Evolutionary conservation across 2,329 filamentous ascomycete genomes (phyloP).

Genomic region (Penicillium concentricum): DNA sequence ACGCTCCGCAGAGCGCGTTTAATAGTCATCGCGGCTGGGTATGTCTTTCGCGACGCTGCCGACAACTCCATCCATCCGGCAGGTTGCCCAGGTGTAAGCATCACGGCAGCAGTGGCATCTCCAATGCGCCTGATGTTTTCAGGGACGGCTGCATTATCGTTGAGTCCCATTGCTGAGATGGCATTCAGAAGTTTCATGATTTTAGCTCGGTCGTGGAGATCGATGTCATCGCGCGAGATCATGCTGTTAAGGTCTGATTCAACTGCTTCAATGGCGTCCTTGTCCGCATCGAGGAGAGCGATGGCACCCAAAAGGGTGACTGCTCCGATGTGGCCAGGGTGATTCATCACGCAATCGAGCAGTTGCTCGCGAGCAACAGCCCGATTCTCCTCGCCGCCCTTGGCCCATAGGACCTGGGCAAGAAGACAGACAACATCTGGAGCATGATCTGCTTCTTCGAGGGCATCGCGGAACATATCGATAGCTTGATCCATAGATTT

Average conservation of each 20-base stretch:
- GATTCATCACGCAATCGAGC: conserved; percentile 72
- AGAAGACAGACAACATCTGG: conserved; percentile 85
- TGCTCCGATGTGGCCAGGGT: conserved; percentile 74
- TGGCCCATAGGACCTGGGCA: conserved; percentile 90
- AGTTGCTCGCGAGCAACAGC: conserved; percentile 75
- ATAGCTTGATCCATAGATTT: conserved; percentile 68
- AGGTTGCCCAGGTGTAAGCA: conserved; percentile 76
- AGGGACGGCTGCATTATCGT: conserved; percentile 41
- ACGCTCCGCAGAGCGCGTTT: conserved; percentile 72
- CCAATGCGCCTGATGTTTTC: conserved; percentile 54
- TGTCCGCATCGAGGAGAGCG: conserved; percentile 75
- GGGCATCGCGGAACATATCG: conserved; percentile 73
- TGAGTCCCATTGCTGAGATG: conserved; percentile 61
- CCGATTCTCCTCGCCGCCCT: conserved; percentile 70
- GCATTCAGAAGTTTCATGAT: conserved; percentile 75
- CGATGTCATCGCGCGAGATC: conserved; percentile 65
- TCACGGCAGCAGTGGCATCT: conserved; percentile 72
- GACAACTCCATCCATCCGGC: conserved; percentile 79
- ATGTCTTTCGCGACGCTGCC: conserved; percentile 53
- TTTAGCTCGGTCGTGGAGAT: conserved; percentile 62
- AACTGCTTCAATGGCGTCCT: conserved; percentile 77
- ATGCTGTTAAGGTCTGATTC: conserved; percentile 72
- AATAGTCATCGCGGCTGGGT: conserved; percentile 73
- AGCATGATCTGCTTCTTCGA: conserved; percentile 72
- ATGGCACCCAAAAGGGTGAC: conserved; percentile 81